Evolutionary conservation across 2,329 filamentous ascomycete species (phyloP).

Genomic region (Arthrobotrys musiformis): DNA sequence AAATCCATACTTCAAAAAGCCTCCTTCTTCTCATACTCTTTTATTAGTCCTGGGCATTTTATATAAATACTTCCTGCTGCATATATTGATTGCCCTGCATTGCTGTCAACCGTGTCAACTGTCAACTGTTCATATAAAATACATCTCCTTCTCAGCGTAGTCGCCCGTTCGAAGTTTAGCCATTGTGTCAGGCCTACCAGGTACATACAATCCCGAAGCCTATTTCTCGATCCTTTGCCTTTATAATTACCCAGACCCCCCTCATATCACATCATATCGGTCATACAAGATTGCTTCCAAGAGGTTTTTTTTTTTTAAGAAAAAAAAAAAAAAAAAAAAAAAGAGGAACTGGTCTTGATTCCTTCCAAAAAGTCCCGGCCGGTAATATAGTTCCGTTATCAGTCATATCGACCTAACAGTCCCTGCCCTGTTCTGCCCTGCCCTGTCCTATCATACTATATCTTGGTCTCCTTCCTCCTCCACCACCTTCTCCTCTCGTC

Average conservation of each 20-base stretch:
- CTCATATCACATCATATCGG: too few species aligned
- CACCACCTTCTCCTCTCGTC: background rate
- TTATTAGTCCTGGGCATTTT: too few species aligned
- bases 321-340: background rate
- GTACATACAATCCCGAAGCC: slow-evolving; percentile 18
- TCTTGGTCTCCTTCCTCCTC: background rate
- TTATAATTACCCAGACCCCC: too few species aligned
- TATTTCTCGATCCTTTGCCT: slow-evolving; percentile 18
- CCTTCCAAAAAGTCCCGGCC: background rate
- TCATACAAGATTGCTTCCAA: too few species aligned
- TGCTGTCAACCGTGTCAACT: background rate
- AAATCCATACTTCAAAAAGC: too few species aligned
- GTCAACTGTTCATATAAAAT: background rate
- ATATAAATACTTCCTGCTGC: too few species aligned
- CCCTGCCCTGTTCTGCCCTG: too few species aligned
- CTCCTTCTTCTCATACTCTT: too few species aligned
- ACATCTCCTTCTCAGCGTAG: slow-evolving; percentile 8
- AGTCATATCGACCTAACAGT: background rate
- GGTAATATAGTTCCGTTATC: background rate
- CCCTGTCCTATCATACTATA: background rate
- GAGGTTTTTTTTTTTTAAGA: too few species aligned
- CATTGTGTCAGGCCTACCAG: slow-evolving; percentile 36
- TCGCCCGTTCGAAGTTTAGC: slow-evolving; percentile 40
- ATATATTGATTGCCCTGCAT: background rate
- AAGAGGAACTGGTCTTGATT: background rate